These are phyloP conservation scores for Suillus lakei DNA, from an alignment of 768 basidiomycete genomes.

Conservation along the genomic window DNA sequence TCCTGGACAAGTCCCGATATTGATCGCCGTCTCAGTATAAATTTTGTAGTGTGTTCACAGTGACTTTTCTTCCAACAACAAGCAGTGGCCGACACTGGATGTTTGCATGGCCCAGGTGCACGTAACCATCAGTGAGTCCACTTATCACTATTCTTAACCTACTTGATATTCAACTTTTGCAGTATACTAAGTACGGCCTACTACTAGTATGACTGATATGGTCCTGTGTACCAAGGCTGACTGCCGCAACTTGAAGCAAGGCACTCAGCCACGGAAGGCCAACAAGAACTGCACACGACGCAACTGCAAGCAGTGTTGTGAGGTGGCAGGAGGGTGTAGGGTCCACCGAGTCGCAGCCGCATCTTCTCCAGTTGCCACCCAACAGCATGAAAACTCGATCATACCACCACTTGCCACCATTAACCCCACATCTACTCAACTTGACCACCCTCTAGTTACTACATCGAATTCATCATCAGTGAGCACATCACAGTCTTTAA, in stretches of 20 bases:
- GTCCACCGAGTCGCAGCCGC: neutral
- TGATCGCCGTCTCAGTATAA: slow-evolving; percentile 2
- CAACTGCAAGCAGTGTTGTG: neutral
- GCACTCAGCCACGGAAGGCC: neutral
- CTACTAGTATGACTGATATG: neutral
- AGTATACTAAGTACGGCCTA: no score
- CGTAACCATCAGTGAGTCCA: no score
- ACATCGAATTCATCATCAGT: neutral
- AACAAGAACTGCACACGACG: neutral
- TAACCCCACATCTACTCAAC: neutral
- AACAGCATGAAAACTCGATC: neutral
- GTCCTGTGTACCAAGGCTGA: neutral
- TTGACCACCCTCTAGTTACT: neutral
- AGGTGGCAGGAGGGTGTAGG: neutral
- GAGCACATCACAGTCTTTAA: neutral
- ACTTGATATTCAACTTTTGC: no score
- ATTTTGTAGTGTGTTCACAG: neutral
- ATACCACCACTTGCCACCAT: neutral
- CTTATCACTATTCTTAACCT: no score
- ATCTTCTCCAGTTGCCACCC: neutral
- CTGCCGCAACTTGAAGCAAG: neutral
- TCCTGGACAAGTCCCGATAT: slow-evolving; percentile 1
- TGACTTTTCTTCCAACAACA: no score
- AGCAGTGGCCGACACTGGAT: no score
- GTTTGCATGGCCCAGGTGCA: no score